A percentile compares a stretch with the other conserved stretches of the same genome.
phyloP scores from a whole-genome alignment of 1,284 basidiomycete genomes.

The Tilletia indica region DNA sequence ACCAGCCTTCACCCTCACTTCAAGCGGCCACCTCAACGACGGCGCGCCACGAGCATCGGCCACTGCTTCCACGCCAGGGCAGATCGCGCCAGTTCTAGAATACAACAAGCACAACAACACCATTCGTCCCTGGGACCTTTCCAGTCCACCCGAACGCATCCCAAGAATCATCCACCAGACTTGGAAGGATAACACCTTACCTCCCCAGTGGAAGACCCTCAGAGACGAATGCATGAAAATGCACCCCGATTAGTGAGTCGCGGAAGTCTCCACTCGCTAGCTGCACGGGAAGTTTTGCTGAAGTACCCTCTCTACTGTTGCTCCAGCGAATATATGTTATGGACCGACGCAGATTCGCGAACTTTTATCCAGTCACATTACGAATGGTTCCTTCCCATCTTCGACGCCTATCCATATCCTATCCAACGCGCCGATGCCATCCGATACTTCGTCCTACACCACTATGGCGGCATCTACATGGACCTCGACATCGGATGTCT shows the following conservation, averaged over 20 bases:
- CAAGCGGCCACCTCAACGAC: not conserved
- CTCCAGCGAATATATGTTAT: slow-evolving; percentile 85
- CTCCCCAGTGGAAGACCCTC: slow-evolving; percentile 71
- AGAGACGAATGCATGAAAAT: slow-evolving; percentile 56
- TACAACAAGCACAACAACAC: slow-evolving; percentile 10
- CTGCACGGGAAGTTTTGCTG: not conserved
- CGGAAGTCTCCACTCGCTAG: slow-evolving; percentile 8
- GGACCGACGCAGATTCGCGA: slow-evolving; percentile 88
- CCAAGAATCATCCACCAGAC: slow-evolving; percentile 97
- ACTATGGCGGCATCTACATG: slow-evolving; percentile 89
- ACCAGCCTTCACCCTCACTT: not conserved
- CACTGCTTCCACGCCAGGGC: no score
- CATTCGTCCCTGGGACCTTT: not conserved
- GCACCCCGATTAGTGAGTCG: slow-evolving; percentile 77
- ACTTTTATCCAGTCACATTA: slow-evolving; percentile 86
- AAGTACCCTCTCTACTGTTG: not conserved
- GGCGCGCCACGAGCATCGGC: not conserved
- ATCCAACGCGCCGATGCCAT: slow-evolving; percentile 97
- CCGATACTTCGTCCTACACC: slow-evolving; percentile 93
- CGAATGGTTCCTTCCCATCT: slow-evolving; percentile 87
- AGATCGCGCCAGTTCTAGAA: not conserved
- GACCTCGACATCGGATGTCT: slow-evolving; percentile 95
- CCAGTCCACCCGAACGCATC: slow-evolving; percentile 59
- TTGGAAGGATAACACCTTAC: slow-evolving; percentile 88
- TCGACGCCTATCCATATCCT: slow-evolving; percentile 84